Conservation (phyloP, 202 grass and related monocot species). For the Saccharum hybrid region DNA sequence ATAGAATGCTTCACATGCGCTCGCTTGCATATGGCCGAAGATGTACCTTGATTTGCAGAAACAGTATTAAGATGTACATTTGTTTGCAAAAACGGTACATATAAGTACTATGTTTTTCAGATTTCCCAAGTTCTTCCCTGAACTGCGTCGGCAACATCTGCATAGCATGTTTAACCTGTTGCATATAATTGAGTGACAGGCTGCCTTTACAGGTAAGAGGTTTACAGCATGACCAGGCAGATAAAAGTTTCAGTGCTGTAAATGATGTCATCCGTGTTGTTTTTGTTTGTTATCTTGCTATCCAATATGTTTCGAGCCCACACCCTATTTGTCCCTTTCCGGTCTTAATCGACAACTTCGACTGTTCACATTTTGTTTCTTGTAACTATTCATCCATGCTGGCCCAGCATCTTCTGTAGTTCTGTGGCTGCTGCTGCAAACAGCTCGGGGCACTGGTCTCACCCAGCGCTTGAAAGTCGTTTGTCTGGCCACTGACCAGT, state of each 20-base stretch:
- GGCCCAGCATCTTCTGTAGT: conserved; percentile 14
- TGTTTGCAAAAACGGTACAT: neutral
- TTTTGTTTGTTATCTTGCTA: neutral
- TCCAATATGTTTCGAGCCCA: conserved; percentile 7
- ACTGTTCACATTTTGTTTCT: conserved; percentile 42
- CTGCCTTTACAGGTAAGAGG: neutral
- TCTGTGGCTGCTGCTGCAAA: conserved; percentile 20
- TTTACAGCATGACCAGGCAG: neutral
- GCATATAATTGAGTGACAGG: neutral
- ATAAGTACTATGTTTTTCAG: neutral
- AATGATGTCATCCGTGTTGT: neutral
- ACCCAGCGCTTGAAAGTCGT: conserved; percentile 43
- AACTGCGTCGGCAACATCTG: conserved; percentile 1
- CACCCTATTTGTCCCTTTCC: conserved; percentile 30
- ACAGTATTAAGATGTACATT: neutral
- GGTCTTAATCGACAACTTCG: conserved; percentile 34
- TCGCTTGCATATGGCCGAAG: neutral
- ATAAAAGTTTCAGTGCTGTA: conserved; percentile 11
- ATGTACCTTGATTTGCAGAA: neutral
- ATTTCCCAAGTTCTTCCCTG: conserved; percentile 3
- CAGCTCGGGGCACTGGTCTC: conserved; percentile 33
- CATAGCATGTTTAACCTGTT: neutral
- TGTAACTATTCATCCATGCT: conserved; percentile 45
- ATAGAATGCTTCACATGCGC: neutral
- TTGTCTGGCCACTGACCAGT: conserved; percentile 43